A percentile compares a stretch with the other conserved stretches of the same genome.
Evolutionary conservation across 768 basidiomycete species (phyloP).

Genomic region (Pleurotus ostreatus): DNA sequence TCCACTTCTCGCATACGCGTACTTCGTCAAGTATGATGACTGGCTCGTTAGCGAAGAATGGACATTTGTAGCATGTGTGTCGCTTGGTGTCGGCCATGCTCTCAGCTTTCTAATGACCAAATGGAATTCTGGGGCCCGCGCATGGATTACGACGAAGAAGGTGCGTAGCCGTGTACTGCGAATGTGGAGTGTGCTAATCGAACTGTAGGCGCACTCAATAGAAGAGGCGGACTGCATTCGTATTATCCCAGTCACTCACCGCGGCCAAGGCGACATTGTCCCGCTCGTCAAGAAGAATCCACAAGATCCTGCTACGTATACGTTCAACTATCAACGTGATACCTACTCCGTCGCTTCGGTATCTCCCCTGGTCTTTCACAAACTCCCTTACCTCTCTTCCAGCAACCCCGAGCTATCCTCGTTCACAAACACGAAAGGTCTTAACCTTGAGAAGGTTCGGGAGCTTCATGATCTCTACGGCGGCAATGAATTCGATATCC

Average conservation of each 20-base stretch:
- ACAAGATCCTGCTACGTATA: slow-evolving; percentile 59
- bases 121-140: slow-evolving; percentile 80
- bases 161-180: slow-evolving; percentile 31
- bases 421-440: slow-evolving; percentile 58
- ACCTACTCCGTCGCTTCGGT: slow-evolving; percentile 72
- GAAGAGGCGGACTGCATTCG: slow-evolving; percentile 78
- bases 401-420: slow-evolving; percentile 60
- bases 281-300: slow-evolving; percentile 59
- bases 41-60: slow-evolving; percentile 95
- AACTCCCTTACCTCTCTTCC: slow-evolving; percentile 86
- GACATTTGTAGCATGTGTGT: slow-evolving; percentile 91
- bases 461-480: slow-evolving; percentile 70
- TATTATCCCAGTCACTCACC: slow-evolving; percentile 74
- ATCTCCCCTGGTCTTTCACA: slow-evolving; percentile 61
- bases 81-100: slow-evolving; percentile 83
- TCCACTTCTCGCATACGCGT: slow-evolving; percentile 84
- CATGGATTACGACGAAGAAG: slow-evolving; percentile 75
- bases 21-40: slow-evolving; percentile 85
- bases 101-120: slow-evolving; percentile 88
- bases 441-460: slow-evolving; percentile 44
- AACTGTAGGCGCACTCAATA: slow-evolving; percentile 52
- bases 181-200: not conserved
- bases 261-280: slow-evolving; percentile 89
- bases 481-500: slow-evolving; percentile 94
- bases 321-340: slow-evolving; percentile 94